Evolutionary conservation across 805 yeast species (phyloP).

Genomic region (Candida pseudoglaebosa): DNA sequence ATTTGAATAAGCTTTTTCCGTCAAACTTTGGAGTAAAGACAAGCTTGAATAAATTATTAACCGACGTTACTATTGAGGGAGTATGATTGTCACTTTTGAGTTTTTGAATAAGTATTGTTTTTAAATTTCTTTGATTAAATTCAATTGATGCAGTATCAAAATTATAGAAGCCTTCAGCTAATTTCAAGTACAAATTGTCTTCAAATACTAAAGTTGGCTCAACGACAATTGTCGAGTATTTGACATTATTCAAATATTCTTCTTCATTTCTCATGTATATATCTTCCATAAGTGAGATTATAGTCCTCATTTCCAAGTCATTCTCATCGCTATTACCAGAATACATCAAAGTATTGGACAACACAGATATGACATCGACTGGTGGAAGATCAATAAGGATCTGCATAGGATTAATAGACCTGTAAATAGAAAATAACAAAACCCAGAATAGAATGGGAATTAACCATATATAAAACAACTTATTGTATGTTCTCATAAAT

Average conservation of each 20-base stretch:
- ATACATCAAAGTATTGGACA: neutral
- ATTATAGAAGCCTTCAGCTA: constrained; percentile 12
- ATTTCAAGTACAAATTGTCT: constrained; percentile 3
- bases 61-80: too few species aligned
- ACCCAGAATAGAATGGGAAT: neutral
- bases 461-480: neutral
- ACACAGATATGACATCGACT: constrained; percentile 12
- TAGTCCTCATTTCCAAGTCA: neutral
- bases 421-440: neutral
- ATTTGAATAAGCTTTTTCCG: too few species aligned
- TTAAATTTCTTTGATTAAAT: neutral
- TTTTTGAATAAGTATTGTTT: neutral
- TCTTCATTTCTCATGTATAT: constrained; percentile 19
- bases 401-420: constrained; percentile 1
- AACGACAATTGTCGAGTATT: constrained; percentile 16
- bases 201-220: constrained; percentile 13
- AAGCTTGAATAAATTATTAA: too few species aligned
- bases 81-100: neutral
- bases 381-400: constrained; percentile 11
- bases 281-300: constrained; percentile 9
- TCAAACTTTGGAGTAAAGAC: too few species aligned
- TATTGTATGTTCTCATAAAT: neutral
- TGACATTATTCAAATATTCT: constrained; percentile 11
- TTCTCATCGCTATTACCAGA: neutral
- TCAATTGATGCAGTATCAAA: constrained; percentile 4